A percentile compares a stretch with the other conserved stretches of the same genome.
Evolutionary conservation across 257 asterid species (phyloP).

Genomic region (Verbascum thapsus): DNA sequence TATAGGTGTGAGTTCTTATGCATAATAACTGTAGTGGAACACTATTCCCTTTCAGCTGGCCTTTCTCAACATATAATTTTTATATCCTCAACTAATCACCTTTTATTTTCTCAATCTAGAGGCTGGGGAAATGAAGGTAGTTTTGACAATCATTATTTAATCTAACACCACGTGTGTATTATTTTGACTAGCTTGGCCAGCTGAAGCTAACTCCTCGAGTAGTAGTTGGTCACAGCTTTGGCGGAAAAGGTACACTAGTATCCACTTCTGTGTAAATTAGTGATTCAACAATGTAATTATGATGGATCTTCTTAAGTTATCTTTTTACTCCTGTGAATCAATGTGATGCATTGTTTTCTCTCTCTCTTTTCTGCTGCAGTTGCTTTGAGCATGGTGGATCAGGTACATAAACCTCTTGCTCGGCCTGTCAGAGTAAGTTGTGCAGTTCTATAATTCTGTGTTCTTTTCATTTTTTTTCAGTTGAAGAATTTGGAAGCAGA

Average conservation of each 20-base stretch:
- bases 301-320: conserved; percentile 9
- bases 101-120: conserved; percentile 21
- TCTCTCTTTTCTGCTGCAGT: conserved; percentile 49
- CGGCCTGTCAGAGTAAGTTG: conserved; percentile 93
- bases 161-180: conserved; percentile 25
- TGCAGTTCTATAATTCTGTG: conserved; percentile 1
- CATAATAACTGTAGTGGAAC: conserved; percentile 3
- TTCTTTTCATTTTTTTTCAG: neutral
- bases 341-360: conserved; percentile 13
- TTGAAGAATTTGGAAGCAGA: conserved; percentile 11
- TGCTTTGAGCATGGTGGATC: conserved; percentile 98
- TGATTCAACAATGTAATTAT: neutral
- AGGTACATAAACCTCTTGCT: conserved; percentile 94
- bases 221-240: conserved; percentile 96
- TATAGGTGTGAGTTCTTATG: neutral
- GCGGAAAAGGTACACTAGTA: conserved; percentile 83
- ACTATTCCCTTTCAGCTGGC: conserved; percentile 9
- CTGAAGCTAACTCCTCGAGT: conserved; percentile 94
- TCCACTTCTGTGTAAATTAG: conserved; percentile 11
- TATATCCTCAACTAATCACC: neutral
- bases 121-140: conserved; percentile 17
- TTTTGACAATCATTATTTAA: conserved; percentile 11
- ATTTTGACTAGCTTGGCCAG: conserved; percentile 66
- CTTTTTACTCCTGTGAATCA: neutral
- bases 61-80: neutral